Evolutionary conservation across 225 moss, liverwort and hornwort species (phyloP), one percentile per base, ranked within the genome.

Genomic region (Bryum argenteum): DNA sequence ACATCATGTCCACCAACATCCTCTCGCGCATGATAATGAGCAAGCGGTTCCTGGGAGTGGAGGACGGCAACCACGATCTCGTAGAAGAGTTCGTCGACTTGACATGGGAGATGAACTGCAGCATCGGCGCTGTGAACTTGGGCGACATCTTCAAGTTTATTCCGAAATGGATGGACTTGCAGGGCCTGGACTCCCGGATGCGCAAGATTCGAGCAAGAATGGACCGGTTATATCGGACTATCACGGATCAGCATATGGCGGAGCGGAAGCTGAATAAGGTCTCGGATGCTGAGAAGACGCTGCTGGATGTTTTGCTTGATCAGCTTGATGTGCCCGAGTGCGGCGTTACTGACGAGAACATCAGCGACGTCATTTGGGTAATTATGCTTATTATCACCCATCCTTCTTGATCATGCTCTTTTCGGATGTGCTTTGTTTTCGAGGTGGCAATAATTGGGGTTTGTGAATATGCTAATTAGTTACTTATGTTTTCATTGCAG

Each of bases 71-170:
- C 48, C 48, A 17, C 17, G 48, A 48, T 6, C 16, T 17, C 6
- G 1, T 7, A 6, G 3, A 66, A 2, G 43, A 78, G 10, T 78
- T 72, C 0, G 0, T 1, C 3, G 23, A 66, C 2, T 42, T 61
- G 21, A 2, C 52, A 0, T 0, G 12, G 0, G 43, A n/a, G 6
- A 0, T 0, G 5, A 2, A 0, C 0, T 0, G 0, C 0, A 15
- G 13, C 18, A 1, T 58, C 0, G 16, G 6, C 4, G 12, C 42
- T 1, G 3, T 60, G 11, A 40, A 33, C 19, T 11, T 66, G 2
- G 42, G 44, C 11, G 72, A 73, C 18, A 39, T 9, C 5, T 67
- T 72, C 78, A 61, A 39, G 33, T 33, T 33, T 0, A 9, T 53
- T 6, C 53, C 42, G 2, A 0, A 2, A 14, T 75, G 67, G 67